Base-by-base conservation (phyloP, 805 yeast species). In the Yamadazyma sp. region DNA sequence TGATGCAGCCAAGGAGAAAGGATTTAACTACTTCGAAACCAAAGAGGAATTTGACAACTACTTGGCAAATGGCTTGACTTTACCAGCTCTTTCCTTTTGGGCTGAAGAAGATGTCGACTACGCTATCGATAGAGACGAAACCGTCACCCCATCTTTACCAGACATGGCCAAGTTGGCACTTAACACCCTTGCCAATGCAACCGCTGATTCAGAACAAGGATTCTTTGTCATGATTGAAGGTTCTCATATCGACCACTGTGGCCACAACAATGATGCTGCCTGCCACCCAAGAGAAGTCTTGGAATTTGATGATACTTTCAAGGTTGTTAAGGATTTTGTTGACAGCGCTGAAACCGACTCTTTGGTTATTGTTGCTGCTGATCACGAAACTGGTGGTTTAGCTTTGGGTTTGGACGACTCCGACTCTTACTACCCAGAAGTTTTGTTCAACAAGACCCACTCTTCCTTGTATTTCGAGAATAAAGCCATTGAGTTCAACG, bases 351-450 rank as follows among this genome's bases (percentile, higher is more conserved):
- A 84, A 35, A 79, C 75, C 9, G 96, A 88, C 49, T 87, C 96
- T 3, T 68, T 84, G 30, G 74, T 87, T 27, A 69, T 90, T 28
- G 79, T 91, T 17, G 88, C 96, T 2, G 83, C 95, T 16, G 97
- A 90, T 59, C 98, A 90, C 66, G 98, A 90, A 59, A 90, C 97
- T 17, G 98, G 98, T 45, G 98, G 97, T 0, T 71, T 90, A 11
- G 32, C 44, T 22, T 40, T 40, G 25, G 44, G 35, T 22, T 14
- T 14, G 19, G 37, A 36, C 19, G 40, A 28, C 12, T 12, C 21
- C 12, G 7, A 13, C 3, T 6, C 35, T 22, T 90, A 96, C 96
- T 77, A 73, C 51, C 98, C 97, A 1, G 80, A 84, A 54, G 86
- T 77, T 13, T 70, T 90, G 39, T 59, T 71, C 28, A 76, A 80